Percentiles rank a stretch among this genome's conserved stretches.
These are phyloP conservation scores for Sarocladium strictum DNA, from an alignment of 2,329 filamentous ascomycete genomes.

Conservation along the genomic window DNA sequence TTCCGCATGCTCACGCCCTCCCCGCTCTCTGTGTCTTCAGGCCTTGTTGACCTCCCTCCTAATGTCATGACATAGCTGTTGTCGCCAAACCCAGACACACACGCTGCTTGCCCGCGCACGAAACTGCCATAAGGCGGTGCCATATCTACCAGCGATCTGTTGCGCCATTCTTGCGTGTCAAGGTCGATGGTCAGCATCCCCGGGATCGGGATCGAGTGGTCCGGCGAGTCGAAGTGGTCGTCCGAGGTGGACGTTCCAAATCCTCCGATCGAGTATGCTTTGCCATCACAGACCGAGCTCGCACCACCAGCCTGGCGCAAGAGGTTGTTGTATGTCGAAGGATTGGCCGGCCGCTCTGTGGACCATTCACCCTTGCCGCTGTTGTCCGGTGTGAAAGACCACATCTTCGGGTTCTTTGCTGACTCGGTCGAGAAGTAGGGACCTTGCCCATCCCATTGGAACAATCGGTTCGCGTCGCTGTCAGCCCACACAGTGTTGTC, in stretches of 20 bases:
- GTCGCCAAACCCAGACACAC: not conserved
- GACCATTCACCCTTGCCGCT: not conserved
- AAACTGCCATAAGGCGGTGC: not conserved
- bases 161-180: not conserved
- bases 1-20: not conserved
- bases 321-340: not conserved
- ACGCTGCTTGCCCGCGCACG: not conserved
- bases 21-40: not conserved
- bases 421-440: not conserved
- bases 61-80: not conserved
- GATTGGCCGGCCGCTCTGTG: not conserved
- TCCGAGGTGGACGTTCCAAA: not conserved
- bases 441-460: slow-evolving; percentile 3
- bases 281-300: not conserved
- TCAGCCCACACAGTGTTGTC: not conserved
- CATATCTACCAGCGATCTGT: not conserved
- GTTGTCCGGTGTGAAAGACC: not conserved
- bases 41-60: not conserved
- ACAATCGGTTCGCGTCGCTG: not conserved
- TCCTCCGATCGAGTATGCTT: not conserved
- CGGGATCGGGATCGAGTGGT: not conserved
- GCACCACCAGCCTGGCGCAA: not conserved
- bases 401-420: not conserved
- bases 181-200: not conserved
- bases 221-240: not conserved